These are phyloP conservation scores for Purpureocillium takamizusanense DNA, from an alignment of 2,329 filamentous ascomycete species.

Conservation along the genomic window DNA sequence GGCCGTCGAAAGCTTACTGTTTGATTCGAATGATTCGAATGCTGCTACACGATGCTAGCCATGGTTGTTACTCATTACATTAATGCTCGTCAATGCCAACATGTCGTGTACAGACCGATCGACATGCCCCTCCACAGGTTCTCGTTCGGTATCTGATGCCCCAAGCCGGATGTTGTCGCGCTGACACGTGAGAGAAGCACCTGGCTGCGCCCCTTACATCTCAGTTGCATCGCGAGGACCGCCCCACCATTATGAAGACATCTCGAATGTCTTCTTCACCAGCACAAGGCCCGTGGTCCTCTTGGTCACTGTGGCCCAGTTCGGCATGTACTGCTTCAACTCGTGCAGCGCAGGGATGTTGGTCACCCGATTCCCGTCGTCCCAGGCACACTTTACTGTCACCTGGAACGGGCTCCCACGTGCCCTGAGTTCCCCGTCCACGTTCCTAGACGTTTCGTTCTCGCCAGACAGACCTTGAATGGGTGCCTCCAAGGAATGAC, in stretches of 20 bases:
- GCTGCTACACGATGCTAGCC: neutral
- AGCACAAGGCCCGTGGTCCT: conserved; percentile 70
- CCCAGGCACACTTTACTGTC: conserved; percentile 73
- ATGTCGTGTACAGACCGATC: too few species aligned
- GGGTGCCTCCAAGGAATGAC: neutral
- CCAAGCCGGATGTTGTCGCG: too few species aligned
- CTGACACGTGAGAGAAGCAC: too few species aligned
- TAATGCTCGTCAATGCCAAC: too few species aligned
- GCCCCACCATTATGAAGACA: conserved; percentile 23
- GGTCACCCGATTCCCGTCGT: conserved; percentile 65
- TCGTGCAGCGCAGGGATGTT: conserved; percentile 81
- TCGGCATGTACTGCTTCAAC: conserved; percentile 62
- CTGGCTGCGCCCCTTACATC: too few species aligned
- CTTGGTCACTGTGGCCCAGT: conserved; percentile 74
- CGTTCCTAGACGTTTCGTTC: neutral
- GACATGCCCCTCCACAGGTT: too few species aligned
- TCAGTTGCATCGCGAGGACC: too few species aligned
- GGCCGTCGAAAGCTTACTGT: too few species aligned
- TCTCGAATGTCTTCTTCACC: conserved; percentile 59
- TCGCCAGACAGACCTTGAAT: too few species aligned
- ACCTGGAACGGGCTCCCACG: conserved; percentile 40
- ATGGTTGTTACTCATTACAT: neutral
- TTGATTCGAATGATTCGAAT: too few species aligned
- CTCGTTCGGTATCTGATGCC: too few species aligned
- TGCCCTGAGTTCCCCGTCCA: conserved; percentile 8